Evolutionary conservation across 306 rosid genomes (phyloP), one percentile per base, ranked within the genome.

Genomic region (Vicia faba): DNA sequence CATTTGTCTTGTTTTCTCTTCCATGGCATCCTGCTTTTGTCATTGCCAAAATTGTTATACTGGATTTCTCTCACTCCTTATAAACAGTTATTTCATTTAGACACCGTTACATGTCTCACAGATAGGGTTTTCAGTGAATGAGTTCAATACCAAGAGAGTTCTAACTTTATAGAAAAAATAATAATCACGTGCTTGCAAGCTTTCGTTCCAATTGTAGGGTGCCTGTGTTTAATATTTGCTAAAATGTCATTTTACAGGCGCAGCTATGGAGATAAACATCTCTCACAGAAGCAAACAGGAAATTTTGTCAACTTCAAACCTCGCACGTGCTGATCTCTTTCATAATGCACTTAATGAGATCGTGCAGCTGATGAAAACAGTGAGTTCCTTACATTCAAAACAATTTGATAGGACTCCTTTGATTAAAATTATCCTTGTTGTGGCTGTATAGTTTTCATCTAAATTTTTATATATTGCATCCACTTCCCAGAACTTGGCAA

Each of bases 201-300:
- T 9, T 79, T 57, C 14, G 63, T 63, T 25, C 39, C 19, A 67
- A 75, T 49, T 63, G 11, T 67, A 54, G 33, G 36, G 54, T 1
- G 4, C 29, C 18, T 63, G 60, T 54, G 28, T 29, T 7, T 53
- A 26, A 14, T 33, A 40, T 70, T 62, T 61, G 16, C 45, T 53
- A 35, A 28, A 73, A 56, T 73, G 71, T 71, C 50, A 38, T 80
- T 61, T 40, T 63, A 63, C 76, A 93, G 99, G 99, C 36, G 91
- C 92, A 1, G 56, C 85, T 54, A 85, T 79, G 96, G 99, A 93
- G 82, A 88, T 93, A 53, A 93, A 90, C 76, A 93, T 93, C 71
- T 93, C 99, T 77, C 89, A 93, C 68, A 82, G 90, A 74, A 78
- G 84, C 81, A 87, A 88, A 64, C 96, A 88, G 85, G 95, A 85